Conservation (phyloP, 2,329 filamentous ascomycete genomes). For the Arthrobotrys sinensis region DNA sequence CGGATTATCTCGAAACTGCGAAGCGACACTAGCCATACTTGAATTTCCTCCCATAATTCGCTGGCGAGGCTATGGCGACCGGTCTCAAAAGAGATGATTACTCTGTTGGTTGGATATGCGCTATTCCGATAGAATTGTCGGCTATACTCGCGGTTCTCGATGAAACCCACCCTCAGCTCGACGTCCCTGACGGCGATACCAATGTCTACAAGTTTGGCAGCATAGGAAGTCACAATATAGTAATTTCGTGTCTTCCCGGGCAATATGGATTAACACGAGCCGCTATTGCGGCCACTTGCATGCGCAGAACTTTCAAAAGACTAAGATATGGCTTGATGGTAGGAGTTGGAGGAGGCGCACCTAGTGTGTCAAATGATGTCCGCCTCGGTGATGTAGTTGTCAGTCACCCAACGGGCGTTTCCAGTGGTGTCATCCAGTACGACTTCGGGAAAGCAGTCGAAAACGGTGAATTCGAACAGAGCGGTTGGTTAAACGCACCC, state of each 20-base stretch:
- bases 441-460: conserved; percentile 17
- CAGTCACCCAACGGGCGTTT: neutral
- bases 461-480: neutral
- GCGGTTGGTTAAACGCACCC: neutral
- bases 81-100: conserved; percentile 3
- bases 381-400: conserved; percentile 9
- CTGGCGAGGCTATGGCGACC: neutral
- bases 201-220: conserved; percentile 14
- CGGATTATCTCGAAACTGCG: neutral
- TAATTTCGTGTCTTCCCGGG: conserved; percentile 15
- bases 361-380: neutral
- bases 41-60: neutral
- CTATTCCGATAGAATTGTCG: conserved; percentile 21
- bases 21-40: neutral
- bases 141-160: conserved; percentile 37
- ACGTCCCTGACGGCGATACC: neutral
- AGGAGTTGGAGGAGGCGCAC: neutral
- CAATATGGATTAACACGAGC: conserved; percentile 2
- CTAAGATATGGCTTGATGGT: conserved; percentile 16
- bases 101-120: conserved; percentile 29
- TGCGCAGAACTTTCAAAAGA: conserved; percentile 14
- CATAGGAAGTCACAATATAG: conserved; percentile 6
- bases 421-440: conserved; percentile 5
- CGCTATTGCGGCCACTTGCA: conserved; percentile 7
- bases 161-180: conserved; percentile 5